Percentiles rank a stretch among this genome's conserved stretches.
phyloP scores from a whole-genome alignment of 176 grass and related monocot species.

The Carex myosuroides region DNA sequence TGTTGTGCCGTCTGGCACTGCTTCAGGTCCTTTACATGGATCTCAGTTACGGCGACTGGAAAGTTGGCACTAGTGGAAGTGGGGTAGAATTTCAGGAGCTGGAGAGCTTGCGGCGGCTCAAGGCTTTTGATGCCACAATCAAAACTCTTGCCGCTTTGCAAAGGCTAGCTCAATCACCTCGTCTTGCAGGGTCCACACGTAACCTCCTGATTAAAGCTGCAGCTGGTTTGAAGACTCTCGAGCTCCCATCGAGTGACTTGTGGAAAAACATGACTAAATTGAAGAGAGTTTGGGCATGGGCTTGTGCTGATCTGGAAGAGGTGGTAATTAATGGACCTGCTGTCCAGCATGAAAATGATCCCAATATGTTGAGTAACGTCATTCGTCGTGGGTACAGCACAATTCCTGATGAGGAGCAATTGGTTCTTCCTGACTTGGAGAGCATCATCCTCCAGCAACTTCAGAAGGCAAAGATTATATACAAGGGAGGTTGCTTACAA shows the following conservation, averaged over 20 bases:
- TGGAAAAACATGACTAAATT: constrained; percentile 64
- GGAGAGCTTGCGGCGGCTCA: constrained; percentile 55
- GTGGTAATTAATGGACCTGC: constrained; percentile 43
- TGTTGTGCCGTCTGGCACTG: constrained; percentile 44
- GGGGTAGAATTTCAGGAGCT: constrained; percentile 78
- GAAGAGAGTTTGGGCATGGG: constrained; percentile 60
- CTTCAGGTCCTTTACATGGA: constrained; percentile 85
- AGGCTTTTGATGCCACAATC: constrained; percentile 64
- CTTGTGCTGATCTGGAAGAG: constrained; percentile 46
- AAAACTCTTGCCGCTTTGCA: constrained; percentile 44
- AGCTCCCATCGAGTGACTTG: constrained; percentile 43
- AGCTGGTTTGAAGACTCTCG: constrained; percentile 44
- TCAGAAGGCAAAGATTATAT: constrained; percentile 64
- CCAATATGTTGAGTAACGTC: not conserved
- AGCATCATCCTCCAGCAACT: constrained; percentile 63
- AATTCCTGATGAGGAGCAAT: constrained; percentile 24
- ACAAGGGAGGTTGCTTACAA: constrained; percentile 43
- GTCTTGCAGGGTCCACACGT: constrained; percentile 53
- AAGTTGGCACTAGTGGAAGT: constrained; percentile 39
- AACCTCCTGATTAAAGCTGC: constrained; percentile 58
- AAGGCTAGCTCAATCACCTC: constrained; percentile 36
- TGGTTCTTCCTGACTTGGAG: constrained; percentile 44
- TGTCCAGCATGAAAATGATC: constrained; percentile 4
- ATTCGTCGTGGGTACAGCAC: constrained; percentile 16
- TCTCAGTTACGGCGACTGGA: constrained; percentile 73